Evolutionary conservation across 306 rosid genomes (phyloP), one percentile per base, ranked within the genome.

Genomic region (Delonix regia): DNA sequence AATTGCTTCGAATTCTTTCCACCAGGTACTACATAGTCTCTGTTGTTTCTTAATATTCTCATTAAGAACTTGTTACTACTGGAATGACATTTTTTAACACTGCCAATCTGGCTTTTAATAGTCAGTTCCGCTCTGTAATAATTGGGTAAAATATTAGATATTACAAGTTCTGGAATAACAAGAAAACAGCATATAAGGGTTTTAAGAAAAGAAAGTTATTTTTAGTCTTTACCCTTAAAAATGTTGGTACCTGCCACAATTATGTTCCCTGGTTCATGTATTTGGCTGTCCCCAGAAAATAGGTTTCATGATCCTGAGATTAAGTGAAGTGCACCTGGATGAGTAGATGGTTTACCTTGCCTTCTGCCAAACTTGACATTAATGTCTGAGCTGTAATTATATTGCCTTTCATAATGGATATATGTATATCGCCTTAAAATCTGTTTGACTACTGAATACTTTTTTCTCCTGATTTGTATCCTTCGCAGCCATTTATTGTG

Each of bases 1-100:
- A 30, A 28, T 78, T 66, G 33, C 87, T 77, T 81, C 91, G 7
- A 78, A 71, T 72, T 89, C 94, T 86, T 77, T 89, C 64, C 70
- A 78, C 75, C 90, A 78, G 96, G 99, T 93, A 80, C 48, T n/a
- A 18, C 63, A 34, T 45, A 44, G 41, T 66, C 62, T 28, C 55
- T 4, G 66, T 13, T 44, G 59, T 47, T 63, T 69, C 36, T 69
- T 28, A 38, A 39, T 51, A 18, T 34, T 45, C 39, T 19, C 51
- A 11, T 36, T 52, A 71, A 71, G 62, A 63, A 55, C 49, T 6
- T 68, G 52, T 67, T 44, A 42, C 14, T 62, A 30, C 42, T 30
- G 38, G 47, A 38, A 33, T 28, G 34, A 45, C 42, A 3, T 18
- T 42, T 64, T 22, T 30, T 0, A 8, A 15, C 28, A 36, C 7